Evolutionary conservation across 345 rosid species (phyloP).

Genomic region (Murraya paniculata): DNA sequence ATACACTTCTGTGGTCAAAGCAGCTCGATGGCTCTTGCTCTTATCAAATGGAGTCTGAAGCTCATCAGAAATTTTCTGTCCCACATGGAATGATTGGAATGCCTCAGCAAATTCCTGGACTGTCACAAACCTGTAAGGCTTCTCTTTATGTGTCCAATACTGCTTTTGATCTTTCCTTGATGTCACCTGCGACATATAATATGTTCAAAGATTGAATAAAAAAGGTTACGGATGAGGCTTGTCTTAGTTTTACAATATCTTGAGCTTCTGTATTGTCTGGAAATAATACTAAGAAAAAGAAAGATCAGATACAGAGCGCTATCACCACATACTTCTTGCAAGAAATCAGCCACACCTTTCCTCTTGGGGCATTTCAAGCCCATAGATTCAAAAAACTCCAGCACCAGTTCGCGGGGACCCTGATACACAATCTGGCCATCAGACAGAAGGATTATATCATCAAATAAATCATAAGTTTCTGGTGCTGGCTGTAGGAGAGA

Average conservation of each 20-base stretch:
- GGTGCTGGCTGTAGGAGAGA: slow-evolving; percentile 89
- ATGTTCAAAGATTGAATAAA: background rate
- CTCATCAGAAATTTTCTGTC: slow-evolving; percentile 45
- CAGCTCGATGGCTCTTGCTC: slow-evolving; percentile 70
- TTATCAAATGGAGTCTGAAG: slow-evolving; percentile 54
- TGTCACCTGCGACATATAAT: slow-evolving; percentile 52
- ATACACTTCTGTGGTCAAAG: slow-evolving; percentile 49
- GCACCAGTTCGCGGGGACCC: slow-evolving; percentile 61
- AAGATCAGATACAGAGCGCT: background rate
- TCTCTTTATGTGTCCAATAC: slow-evolving; percentile 59
- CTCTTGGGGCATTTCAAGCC: slow-evolving; percentile 80
- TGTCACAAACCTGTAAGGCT: slow-evolving; percentile 58
- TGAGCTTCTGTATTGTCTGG: background rate
- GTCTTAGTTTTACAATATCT: background rate
- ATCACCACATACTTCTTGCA: slow-evolving; percentile 60
- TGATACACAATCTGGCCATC: slow-evolving; percentile 77
- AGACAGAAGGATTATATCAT: slow-evolving; percentile 67
- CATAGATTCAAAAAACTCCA: slow-evolving; percentile 59
- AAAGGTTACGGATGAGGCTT: background rate
- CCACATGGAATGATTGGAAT: slow-evolving; percentile 58
- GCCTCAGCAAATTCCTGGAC: slow-evolving; percentile 68
- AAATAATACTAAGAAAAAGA: background rate
- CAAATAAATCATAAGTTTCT: slow-evolving; percentile 70
- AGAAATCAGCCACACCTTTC: slow-evolving; percentile 80
- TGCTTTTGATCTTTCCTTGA: slow-evolving; percentile 79